phyloP scores from a whole-genome alignment of 768 basidiomycete genomes.

The Leccinum arenicola region DNA sequence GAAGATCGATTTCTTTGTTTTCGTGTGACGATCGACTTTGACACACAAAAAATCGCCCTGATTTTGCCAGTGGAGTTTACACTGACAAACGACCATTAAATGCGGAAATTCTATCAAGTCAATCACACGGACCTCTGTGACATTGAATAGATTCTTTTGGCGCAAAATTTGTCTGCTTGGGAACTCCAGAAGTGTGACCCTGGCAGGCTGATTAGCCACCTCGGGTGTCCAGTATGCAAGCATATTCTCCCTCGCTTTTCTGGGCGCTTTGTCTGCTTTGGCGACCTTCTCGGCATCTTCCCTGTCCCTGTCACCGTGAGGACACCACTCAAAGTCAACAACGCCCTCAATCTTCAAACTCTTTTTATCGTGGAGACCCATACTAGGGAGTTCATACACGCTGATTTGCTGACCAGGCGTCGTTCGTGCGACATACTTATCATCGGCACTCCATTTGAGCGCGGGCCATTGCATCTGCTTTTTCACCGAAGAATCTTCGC shows the following conservation, averaged over 20 bases:
- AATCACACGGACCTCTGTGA: constrained; percentile 73
- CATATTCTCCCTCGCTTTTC: constrained; percentile 85
- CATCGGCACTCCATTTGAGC: constrained; percentile 96
- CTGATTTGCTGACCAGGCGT: constrained; percentile 92
- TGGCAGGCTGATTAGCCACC: constrained; percentile 92
- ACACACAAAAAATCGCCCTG: constrained; percentile 98
- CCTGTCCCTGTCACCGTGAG: constrained; percentile 83
- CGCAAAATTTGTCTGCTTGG: constrained; percentile 81
- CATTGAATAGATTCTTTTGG: constrained; percentile 97
- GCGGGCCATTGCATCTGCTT: constrained; percentile 94
- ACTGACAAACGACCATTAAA: constrained; percentile 46
- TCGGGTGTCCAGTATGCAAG: constrained; percentile 98
- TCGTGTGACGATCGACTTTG: constrained; percentile 97
- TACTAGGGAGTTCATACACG: constrained; percentile 91
- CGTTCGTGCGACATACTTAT: constrained; percentile 88
- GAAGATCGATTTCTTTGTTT: constrained; percentile 97
- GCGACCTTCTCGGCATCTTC: constrained; percentile 56
- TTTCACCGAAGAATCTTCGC: constrained; percentile 55
- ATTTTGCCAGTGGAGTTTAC: constrained; percentile 98
- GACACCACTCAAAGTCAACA: constrained; percentile 98
- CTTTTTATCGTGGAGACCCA: constrained; percentile 95
- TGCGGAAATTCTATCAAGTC: constrained; percentile 1
- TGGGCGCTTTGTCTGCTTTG: constrained; percentile 44
- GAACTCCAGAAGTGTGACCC: constrained; percentile 90
- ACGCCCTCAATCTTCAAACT: constrained; percentile 97